Evolutionary conservation across 1,139 yeast genomes (phyloP).

Genomic region (Kluyveromyces sp.): DNA sequence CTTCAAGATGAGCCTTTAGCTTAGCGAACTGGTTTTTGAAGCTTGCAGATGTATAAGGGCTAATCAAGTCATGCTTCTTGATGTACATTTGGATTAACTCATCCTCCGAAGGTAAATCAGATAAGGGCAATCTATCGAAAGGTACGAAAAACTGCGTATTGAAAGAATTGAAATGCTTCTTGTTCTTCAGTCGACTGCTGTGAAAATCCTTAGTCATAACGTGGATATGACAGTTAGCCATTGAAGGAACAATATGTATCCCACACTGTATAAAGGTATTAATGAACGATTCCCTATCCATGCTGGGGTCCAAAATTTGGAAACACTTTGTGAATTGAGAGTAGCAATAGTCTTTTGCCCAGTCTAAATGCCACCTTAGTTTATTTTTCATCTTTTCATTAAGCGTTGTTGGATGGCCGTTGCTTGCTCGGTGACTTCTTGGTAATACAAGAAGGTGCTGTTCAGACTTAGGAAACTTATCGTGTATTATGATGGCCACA

Average conservation of each 20-base stretch:
- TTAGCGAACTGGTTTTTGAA: conserved; percentile 43
- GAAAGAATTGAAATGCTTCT: conserved; percentile 67
- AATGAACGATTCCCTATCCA: conserved; percentile 24
- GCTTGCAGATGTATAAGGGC: conserved; percentile 43
- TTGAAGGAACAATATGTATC: conserved; percentile 64
- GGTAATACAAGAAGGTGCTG: conserved; percentile 62
- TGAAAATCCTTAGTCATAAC: conserved; percentile 59
- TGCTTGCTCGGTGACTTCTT: conserved; percentile 37
- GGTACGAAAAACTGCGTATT: conserved; percentile 56
- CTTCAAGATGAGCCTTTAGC: conserved; percentile 44
- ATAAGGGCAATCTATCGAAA: conserved; percentile 40
- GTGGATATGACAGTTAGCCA: conserved; percentile 66
- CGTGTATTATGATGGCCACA: conserved; percentile 50
- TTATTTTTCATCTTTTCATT: conserved; percentile 31
- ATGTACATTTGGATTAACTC: conserved; percentile 29
- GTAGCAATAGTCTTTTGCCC: conserved; percentile 38
- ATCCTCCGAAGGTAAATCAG: conserved; percentile 15
- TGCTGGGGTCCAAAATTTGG: conserved; percentile 12
- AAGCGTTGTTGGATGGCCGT: conserved; percentile 47
- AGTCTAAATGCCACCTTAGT: conserved; percentile 38
- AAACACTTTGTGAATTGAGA: conserved; percentile 32
- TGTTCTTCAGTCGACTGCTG: conserved; percentile 49
- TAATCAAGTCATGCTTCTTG: conserved; percentile 39
- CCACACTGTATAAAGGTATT: conserved; percentile 49
- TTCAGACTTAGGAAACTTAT: conserved; percentile 56